Percentiles rank a stretch among this genome's conserved stretches.
These are phyloP conservation scores for Pseudopyrenochaeta lycopersici DNA, from an alignment of 2,329 filamentous ascomycete species.

Conservation along the genomic window DNA sequence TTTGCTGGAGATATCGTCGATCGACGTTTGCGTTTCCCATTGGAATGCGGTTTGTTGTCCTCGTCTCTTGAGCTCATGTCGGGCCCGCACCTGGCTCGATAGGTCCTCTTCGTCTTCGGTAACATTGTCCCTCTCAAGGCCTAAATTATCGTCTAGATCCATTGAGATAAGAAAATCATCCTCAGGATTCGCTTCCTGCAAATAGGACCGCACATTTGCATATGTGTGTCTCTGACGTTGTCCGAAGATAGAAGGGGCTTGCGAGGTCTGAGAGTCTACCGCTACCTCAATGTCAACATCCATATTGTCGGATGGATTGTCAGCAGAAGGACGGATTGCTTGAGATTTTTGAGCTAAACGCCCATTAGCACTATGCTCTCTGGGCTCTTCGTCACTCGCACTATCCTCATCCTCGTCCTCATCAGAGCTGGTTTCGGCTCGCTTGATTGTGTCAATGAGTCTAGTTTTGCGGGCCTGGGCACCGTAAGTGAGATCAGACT, in stretches of 20 bases:
- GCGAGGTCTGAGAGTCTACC: conserved; percentile 39
- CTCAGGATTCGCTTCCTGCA: conserved; percentile 62
- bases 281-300: conserved; percentile 26
- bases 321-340: neutral
- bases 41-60: conserved; percentile 66
- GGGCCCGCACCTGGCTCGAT: conserved; percentile 60
- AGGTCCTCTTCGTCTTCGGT: conserved; percentile 56
- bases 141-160: conserved; percentile 37
- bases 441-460: conserved; percentile 44
- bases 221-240: conserved; percentile 64
- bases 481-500: conserved; percentile 42
- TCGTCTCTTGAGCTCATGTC: conserved; percentile 68
- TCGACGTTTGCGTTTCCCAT: conserved; percentile 63
- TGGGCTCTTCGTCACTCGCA: conserved; percentile 27
- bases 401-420: conserved; percentile 35
- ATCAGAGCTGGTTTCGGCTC: conserved; percentile 32
- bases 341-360: neutral
- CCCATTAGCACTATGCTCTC: neutral
- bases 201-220: conserved; percentile 66
- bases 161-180: conserved; percentile 48
- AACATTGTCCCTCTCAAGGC: conserved; percentile 22
- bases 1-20: conserved; percentile 66
- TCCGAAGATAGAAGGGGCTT: conserved; percentile 23
- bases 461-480: conserved; percentile 34
- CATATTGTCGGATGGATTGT: conserved; percentile 19